Evolutionary conservation across 1,284 basidiomycete species (phyloP).

Genomic region (Malassezia dermatis): DNA sequence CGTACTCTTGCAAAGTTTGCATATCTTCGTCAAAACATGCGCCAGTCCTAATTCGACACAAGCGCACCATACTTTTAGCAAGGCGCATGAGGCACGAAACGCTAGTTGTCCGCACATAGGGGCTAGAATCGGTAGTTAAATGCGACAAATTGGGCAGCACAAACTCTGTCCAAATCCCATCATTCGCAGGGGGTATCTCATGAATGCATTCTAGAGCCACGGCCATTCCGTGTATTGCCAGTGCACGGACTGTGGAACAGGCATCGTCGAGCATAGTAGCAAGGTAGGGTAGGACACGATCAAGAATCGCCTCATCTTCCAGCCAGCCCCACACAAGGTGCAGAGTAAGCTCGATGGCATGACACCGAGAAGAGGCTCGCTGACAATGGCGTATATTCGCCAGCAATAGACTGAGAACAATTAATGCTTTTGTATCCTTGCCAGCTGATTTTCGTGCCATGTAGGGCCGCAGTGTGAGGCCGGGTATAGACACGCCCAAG

Average conservation of each 20-base stretch:
- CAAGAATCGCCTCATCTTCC: slow-evolving; percentile 88
- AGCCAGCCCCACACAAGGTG: slow-evolving; percentile 65
- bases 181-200: slow-evolving; percentile 80
- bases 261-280: slow-evolving; percentile 81
- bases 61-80: slow-evolving; percentile 70
- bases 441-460: slow-evolving; percentile 6
- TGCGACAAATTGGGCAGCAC: slow-evolving; percentile 80
- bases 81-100: slow-evolving; percentile 75
- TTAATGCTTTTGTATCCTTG: slow-evolving; percentile 65
- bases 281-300: slow-evolving; percentile 83
- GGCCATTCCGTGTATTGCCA: slow-evolving; percentile 45
- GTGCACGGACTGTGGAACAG: slow-evolving; percentile 63
- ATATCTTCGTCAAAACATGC: slow-evolving; percentile 49
- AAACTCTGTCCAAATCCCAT: slow-evolving; percentile 79
- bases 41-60: slow-evolving; percentile 68
- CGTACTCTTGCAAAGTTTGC: slow-evolving; percentile 69
- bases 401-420: slow-evolving; percentile 72
- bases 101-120: slow-evolving; percentile 78
- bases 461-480: slow-evolving; percentile 1
- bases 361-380: slow-evolving; percentile 73
- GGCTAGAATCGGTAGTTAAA: slow-evolving; percentile 69
- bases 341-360: slow-evolving; percentile 74
- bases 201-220: slow-evolving; percentile 73
- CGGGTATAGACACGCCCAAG: slow-evolving; percentile 2
- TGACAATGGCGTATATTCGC: slow-evolving; percentile 81